Evolutionary conservation across 805 yeast species (phyloP).

Genomic region (Saturnispora kantuleensis): DNA sequence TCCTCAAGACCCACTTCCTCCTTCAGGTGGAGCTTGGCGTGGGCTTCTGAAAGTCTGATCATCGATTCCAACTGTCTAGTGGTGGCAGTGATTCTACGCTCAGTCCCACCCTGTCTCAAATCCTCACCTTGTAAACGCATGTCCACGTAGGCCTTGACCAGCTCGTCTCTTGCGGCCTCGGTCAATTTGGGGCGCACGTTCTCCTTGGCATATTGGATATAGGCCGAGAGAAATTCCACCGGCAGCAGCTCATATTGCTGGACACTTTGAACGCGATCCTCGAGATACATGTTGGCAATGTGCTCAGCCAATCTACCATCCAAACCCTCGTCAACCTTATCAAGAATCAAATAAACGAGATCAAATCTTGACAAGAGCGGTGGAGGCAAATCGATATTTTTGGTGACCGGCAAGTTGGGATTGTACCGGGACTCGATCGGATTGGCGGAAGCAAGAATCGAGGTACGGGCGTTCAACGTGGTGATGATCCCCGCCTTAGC

Average conservation of each 20-base stretch:
- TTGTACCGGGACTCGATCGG: slow-evolving; percentile 94
- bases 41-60: slow-evolving; percentile 93
- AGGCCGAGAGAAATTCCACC: slow-evolving; percentile 75
- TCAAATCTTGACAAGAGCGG: slow-evolving; percentile 93
- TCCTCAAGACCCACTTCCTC: slow-evolving; percentile 63
- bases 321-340: slow-evolving; percentile 76
- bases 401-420: slow-evolving; percentile 89
- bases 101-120: slow-evolving; percentile 52
- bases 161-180: slow-evolving; percentile 68
- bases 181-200: slow-evolving; percentile 72
- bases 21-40: slow-evolving; percentile 89
- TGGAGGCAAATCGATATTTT: slow-evolving; percentile 94
- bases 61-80: slow-evolving; percentile 94
- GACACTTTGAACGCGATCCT: slow-evolving; percentile 72
- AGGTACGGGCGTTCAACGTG: slow-evolving; percentile 91
- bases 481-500: slow-evolving; percentile 99
- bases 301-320: slow-evolving; percentile 87
- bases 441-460: slow-evolving; percentile 92
- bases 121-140: slow-evolving; percentile 95
- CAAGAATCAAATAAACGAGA: slow-evolving; percentile 82
- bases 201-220: slow-evolving; percentile 92
- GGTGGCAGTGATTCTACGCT: slow-evolving; percentile 92
- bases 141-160: slow-evolving; percentile 81
- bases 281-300: slow-evolving; percentile 83
- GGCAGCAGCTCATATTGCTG: slow-evolving; percentile 64